Evolutionary conservation across 2,329 filamentous ascomycete genomes (phyloP), one percentile per base, ranked within the genome.

Genomic region (Ophiostoma sp.): DNA sequence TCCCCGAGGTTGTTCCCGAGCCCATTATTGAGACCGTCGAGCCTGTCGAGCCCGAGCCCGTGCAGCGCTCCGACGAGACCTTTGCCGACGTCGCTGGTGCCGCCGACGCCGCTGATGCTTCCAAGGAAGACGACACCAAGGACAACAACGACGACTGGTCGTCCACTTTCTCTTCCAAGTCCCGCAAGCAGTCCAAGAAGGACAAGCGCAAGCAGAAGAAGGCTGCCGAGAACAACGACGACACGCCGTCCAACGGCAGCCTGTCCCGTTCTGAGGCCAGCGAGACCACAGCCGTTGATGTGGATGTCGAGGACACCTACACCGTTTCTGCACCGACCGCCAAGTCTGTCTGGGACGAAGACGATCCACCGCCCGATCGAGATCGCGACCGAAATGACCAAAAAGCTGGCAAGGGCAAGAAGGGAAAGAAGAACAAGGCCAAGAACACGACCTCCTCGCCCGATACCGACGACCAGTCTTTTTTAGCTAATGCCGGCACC

Each of bases 401-500:
- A 48, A 48, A 48, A 15, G 15, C 42, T 48, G 42, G 52, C 36
- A 78, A 80, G 28, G 73, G 76, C 74, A 78, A 80, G 57, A 80
- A 81, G 75, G 28, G 45, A 48, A 69, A 52, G 28, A 33, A 36
- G 19, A 48, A 28, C 61, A 64, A 64, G 59, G 25, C 55, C 19
- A 31, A 59, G 42, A 45, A 3, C 42, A n/a, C 45, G 9, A 52
- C 39, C 2, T 61, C 33, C 19, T 1, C 28, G 15, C 50, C n/a
- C 25, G 28, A 28, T 9, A 1, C 8, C 2, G 66, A 71, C 9
- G 39, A 72, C 71, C 45, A 69, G 83, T 88, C 88, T 91, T 91
- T 91, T 90, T 90, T 91, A 91, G 89, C 82, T 91, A 89, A 87
- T 86, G 87, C 89, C 89, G 89, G 84, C 87, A 91, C 86, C 86